phyloP scores from a whole-genome alignment of 1,139 yeast species.

The Saccharomycopsis hybrid region DNA sequence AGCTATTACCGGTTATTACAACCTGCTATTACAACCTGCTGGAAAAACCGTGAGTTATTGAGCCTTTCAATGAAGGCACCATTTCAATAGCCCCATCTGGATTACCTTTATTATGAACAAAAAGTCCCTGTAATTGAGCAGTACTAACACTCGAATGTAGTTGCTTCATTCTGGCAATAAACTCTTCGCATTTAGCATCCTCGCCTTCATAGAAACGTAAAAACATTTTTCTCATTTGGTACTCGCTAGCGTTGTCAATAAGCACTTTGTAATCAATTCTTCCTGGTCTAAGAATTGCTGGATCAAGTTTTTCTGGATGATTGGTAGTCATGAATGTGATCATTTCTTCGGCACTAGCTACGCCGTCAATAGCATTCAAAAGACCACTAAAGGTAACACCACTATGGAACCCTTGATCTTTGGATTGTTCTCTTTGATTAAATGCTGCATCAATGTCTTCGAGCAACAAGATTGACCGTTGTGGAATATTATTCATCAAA shows the following conservation, averaged over 20 bases:
- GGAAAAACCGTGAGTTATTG: no score
- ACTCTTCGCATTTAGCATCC: constrained; percentile 50
- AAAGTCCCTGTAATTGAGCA: constrained; percentile 92
- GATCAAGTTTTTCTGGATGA: constrained; percentile 89
- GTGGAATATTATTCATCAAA: constrained; percentile 93
- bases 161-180: constrained; percentile 45
- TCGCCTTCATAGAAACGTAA: constrained; percentile 76
- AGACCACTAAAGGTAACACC: constrained; percentile 97
- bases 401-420: constrained; percentile 60
- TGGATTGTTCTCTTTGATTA: constrained; percentile 68
- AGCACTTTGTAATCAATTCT: constrained; percentile 81
- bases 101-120: constrained; percentile 83
- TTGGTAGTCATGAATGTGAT: constrained; percentile 97
- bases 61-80: constrained; percentile 45
- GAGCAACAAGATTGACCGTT: constrained; percentile 70
- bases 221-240: constrained; percentile 81
- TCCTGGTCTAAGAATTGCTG: constrained; percentile 83
- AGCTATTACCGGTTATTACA: no score
- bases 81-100: constrained; percentile 71
- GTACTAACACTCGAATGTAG: constrained; percentile 68
- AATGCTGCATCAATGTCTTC: constrained; percentile 98
- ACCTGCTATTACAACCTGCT: no score
- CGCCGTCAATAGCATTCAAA: constrained; percentile 92
- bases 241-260: constrained; percentile 77
- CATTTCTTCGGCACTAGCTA: constrained; percentile 97